phyloP scores from a whole-genome alignment of 2,329 filamentous ascomycete species.

The Aureobasidium mangrovei region DNA sequence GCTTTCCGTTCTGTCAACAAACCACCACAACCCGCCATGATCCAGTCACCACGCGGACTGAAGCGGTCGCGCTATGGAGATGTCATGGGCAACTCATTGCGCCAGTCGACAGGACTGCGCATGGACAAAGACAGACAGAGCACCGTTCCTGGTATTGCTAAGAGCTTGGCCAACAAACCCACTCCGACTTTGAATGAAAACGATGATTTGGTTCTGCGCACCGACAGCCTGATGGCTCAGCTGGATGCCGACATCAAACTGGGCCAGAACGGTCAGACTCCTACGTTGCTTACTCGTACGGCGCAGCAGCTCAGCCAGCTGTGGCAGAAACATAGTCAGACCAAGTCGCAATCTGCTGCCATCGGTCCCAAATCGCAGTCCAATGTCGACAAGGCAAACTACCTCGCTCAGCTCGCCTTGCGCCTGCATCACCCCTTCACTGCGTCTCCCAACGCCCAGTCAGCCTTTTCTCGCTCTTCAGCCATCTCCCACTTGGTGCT shows the following conservation, averaged over 20 bases:
- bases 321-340: slow-evolving; percentile 21
- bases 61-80: slow-evolving; percentile 34
- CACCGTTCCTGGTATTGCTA: slow-evolving; percentile 58
- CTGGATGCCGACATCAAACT: slow-evolving; percentile 28
- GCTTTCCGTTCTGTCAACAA: slow-evolving; percentile 3
- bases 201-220: slow-evolving; percentile 62
- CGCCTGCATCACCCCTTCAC: slow-evolving; percentile 64
- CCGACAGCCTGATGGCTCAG: slow-evolving; percentile 56
- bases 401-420: slow-evolving; percentile 67
- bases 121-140: slow-evolving; percentile 13
- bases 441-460: slow-evolving; percentile 22
- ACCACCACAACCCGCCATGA: slow-evolving; percentile 10
- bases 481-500: slow-evolving; percentile 10
- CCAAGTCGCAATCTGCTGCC: slow-evolving; percentile 23
- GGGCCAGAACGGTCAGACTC: slow-evolving; percentile 24
- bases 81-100: slow-evolving; percentile 15
- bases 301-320: slow-evolving; percentile 22
- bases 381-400: slow-evolving; percentile 64
- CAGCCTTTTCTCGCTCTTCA: slow-evolving; percentile 18
- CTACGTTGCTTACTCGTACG: slow-evolving; percentile 25
- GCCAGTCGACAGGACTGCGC: slow-evolving; percentile 10
- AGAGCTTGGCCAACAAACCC: slow-evolving; percentile 52
- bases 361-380: slow-evolving; percentile 44
- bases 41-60: slow-evolving; percentile 24
- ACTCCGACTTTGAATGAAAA: slow-evolving; percentile 58